Conservation (phyloP, 1,284 basidiomycete species). For the Heterobasidion occidentale region DNA sequence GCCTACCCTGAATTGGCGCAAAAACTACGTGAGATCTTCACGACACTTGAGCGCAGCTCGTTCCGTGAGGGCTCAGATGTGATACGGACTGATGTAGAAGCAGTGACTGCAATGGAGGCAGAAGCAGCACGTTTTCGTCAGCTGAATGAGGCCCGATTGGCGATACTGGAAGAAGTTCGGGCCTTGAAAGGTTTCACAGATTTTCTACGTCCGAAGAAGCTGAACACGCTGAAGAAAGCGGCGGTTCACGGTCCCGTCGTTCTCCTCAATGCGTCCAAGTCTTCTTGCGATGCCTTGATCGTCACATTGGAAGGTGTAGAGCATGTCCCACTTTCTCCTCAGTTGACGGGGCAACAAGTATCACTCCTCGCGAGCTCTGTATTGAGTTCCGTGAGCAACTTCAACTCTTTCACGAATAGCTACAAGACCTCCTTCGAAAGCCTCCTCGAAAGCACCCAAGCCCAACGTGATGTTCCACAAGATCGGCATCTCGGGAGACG, state of each 20-base stretch:
- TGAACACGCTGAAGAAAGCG: conserved; percentile 10
- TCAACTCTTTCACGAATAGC: background rate
- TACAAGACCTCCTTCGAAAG: no score
- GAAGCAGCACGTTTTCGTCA: background rate
- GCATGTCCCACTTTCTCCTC: background rate
- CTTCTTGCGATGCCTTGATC: conserved; percentile 22
- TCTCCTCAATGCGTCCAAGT: conserved; percentile 18
- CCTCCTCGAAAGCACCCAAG: no score
- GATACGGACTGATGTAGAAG: conserved; percentile 1
- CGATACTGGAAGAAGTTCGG: conserved; percentile 1
- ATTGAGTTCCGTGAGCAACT: background rate
- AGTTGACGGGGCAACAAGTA: background rate
- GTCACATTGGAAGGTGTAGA: conserved; percentile 5
- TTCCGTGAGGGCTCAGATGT: conserved; percentile 2
- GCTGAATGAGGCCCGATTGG: background rate
- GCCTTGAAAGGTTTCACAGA: conserved; percentile 9
- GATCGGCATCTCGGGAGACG: no score
- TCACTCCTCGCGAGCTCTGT: background rate
- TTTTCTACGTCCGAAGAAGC: conserved; percentile 16
- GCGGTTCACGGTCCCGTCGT: conserved; percentile 22
- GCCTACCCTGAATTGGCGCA: conserved; percentile 13
- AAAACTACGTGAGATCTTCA: conserved; percentile 14
- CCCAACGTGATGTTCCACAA: no score
- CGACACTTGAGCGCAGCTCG: conserved; percentile 10
- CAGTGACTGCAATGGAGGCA: background rate